These are phyloP conservation scores for Plicaturopsis crispa DNA, from an alignment of 768 basidiomycete species.

Conservation along the genomic window DNA sequence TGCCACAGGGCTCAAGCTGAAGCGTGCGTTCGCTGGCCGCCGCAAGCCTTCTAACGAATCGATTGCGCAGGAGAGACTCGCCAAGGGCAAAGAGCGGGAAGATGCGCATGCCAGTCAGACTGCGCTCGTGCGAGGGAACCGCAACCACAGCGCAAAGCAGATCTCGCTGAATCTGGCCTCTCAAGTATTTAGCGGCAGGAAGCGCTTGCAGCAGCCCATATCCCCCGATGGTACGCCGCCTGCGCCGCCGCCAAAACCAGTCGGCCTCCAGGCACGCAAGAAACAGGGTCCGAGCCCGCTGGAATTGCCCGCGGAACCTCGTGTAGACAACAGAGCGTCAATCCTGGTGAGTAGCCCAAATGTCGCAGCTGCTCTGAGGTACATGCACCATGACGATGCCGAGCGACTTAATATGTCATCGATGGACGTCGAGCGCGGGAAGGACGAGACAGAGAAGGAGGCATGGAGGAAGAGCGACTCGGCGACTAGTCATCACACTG, in stretches of 20 bases:
- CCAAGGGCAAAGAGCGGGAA: slow-evolving; percentile 7
- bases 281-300: slow-evolving; percentile 10
- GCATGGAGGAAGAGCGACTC: slow-evolving; percentile 78
- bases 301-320: slow-evolving; percentile 15
- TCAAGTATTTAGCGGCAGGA: slow-evolving; percentile 35
- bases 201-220: slow-evolving; percentile 18
- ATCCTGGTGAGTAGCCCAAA: slow-evolving; percentile 50
- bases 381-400: slow-evolving; percentile 29
- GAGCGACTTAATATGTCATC: slow-evolving; percentile 14
- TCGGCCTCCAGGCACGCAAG: slow-evolving; percentile 14
- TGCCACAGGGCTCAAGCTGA: slow-evolving; percentile 42
- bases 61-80: slow-evolving; percentile 15
- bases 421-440: slow-evolving; percentile 13
- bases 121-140: slow-evolving; percentile 4
- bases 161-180: slow-evolving; percentile 36
- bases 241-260: slow-evolving; percentile 31
- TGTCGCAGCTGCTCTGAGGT: slow-evolving; percentile 51
- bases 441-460: slow-evolving; percentile 42
- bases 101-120: slow-evolving; percentile 1
- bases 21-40: slow-evolving; percentile 49
- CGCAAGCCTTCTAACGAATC: slow-evolving; percentile 52
- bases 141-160: slow-evolving; percentile 18
- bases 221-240: slow-evolving; percentile 27
- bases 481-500: slow-evolving; percentile 70
- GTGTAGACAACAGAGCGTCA: slow-evolving; percentile 35